phyloP scores from a whole-genome alignment of 1,284 basidiomycete genomes.

The Cryptococcus depauperatus region DNA sequence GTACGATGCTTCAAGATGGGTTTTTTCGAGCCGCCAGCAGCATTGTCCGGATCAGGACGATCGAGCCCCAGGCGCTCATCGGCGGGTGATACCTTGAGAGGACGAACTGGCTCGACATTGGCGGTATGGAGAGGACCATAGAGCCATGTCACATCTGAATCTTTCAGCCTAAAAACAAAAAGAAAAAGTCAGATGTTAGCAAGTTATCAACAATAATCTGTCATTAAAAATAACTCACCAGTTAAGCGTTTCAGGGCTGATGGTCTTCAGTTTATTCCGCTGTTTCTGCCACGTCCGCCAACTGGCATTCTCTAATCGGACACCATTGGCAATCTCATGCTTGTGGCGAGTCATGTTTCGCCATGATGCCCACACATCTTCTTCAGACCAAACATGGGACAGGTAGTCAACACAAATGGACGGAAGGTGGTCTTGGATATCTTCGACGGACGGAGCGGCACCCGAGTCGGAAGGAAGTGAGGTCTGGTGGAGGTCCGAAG shows the following conservation, averaged over 20 bases:
- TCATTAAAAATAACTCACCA: conserved; percentile 59
- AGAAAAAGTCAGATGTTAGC: conserved; percentile 3
- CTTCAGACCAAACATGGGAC: conserved; percentile 93
- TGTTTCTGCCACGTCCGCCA: conserved; percentile 99
- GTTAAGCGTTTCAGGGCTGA: conserved; percentile 94
- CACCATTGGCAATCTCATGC: conserved; percentile 94
- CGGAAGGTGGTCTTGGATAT: conserved; percentile 51
- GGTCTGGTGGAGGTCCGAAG: conserved; percentile 22
- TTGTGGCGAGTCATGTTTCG: conserved; percentile 97
- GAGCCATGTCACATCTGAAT: conserved; percentile 98
- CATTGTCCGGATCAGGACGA: conserved; percentile 12
- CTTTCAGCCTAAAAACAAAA: conserved; percentile 74
- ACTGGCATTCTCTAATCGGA: conserved; percentile 90
- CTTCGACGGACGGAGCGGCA: conserved; percentile 48
- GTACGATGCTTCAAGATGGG: conserved; percentile 95
- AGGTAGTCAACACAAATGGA: conserved; percentile 59
- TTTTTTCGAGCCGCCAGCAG: conserved; percentile 60
- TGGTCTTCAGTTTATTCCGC: conserved; percentile 88
- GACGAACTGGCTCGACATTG: conserved; percentile 56
- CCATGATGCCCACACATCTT: conserved; percentile 98
- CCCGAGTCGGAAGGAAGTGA: conserved; percentile 42
- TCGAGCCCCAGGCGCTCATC: conserved; percentile 52
- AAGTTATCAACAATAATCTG: background rate
- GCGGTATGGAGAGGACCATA: conserved; percentile 85
- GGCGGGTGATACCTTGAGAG: conserved; percentile 49